A percentile compares a stretch with the other conserved stretches of the same genome.
phyloP scores from a whole-genome alignment of 208 protist genomes.

The Crithidia thermophila region DNA sequence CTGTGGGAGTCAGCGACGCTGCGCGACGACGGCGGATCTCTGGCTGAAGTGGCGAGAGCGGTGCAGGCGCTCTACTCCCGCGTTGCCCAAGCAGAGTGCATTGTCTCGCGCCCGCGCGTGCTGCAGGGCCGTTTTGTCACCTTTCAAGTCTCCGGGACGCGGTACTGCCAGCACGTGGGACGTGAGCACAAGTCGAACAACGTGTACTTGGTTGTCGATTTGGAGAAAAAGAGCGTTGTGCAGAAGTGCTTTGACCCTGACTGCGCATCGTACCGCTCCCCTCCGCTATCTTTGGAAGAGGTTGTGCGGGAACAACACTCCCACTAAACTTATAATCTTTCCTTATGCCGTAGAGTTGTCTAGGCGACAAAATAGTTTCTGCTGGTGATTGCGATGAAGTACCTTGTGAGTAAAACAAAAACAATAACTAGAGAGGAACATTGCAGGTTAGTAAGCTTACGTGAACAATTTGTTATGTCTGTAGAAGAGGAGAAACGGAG shows the following conservation, averaged over 20 bases:
- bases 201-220: conserved; percentile 75
- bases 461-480: too few species aligned
- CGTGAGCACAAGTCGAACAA: conserved; percentile 84
- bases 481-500: too few species aligned
- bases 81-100: conserved; percentile 37
- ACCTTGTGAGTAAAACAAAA: too few species aligned
- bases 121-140: conserved; percentile 39
- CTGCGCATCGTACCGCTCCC: conserved; percentile 52
- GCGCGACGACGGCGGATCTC: not conserved
- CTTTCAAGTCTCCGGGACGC: conserved; percentile 54
- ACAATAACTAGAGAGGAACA: too few species aligned
- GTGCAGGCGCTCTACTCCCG: conserved; percentile 31
- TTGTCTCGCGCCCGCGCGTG: conserved; percentile 18
- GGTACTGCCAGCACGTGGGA: conserved; percentile 70
- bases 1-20: too few species aligned
- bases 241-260: conserved; percentile 91
- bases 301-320: too few species aligned
- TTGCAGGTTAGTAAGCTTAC: too few species aligned
- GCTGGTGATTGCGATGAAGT: too few species aligned
- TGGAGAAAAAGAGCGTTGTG: conserved; percentile 37
- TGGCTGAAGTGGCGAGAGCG: conserved; percentile 3
- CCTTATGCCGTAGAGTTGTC: too few species aligned
- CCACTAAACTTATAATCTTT: too few species aligned
- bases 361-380: too few species aligned
- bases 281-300: conserved; percentile 6